Conservation (phyloP, 345 rosid species). For the Anacardium occidentale region DNA sequence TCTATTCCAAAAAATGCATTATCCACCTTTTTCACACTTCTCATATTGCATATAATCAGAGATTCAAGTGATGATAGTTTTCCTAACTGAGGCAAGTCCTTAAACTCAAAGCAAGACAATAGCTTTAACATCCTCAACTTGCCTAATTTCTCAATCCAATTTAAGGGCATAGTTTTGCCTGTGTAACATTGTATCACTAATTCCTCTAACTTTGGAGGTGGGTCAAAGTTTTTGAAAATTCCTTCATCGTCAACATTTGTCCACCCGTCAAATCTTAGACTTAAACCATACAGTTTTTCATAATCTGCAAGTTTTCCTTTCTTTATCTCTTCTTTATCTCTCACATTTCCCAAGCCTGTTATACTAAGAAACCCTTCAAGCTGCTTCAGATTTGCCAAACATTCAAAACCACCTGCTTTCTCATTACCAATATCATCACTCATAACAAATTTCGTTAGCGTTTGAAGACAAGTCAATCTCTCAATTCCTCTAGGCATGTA, state of each 20-base stretch:
- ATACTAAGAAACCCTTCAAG: slow-evolving; percentile 7
- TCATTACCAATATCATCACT: neutral
- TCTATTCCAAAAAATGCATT: neutral
- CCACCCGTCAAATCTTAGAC: neutral
- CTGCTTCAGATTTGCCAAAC: slow-evolving; percentile 3
- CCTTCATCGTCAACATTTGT: neutral
- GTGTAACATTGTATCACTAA: neutral
- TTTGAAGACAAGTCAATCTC: slow-evolving; percentile 13
- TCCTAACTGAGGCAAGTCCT: neutral
- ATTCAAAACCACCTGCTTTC: neutral
- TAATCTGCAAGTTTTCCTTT: slow-evolving; percentile 3
- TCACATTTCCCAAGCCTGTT: neutral
- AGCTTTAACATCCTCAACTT: neutral
- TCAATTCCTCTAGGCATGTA: slow-evolving; percentile 20
- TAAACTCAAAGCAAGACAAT: neutral
- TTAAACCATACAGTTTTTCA: neutral
- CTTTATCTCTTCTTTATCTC: neutral
- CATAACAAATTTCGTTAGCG: neutral
- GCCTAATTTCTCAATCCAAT: slow-evolving; percentile 4
- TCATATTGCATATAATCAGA: neutral
- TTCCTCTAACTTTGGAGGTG: slow-evolving; percentile 4
- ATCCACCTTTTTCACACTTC: neutral
- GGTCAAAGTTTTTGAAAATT: slow-evolving; percentile 1
- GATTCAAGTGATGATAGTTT: neutral
- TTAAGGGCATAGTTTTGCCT: neutral